Base-by-base conservation (phyloP, 805 yeast genomes). In the Wickerhamomyces bovis region DNA sequence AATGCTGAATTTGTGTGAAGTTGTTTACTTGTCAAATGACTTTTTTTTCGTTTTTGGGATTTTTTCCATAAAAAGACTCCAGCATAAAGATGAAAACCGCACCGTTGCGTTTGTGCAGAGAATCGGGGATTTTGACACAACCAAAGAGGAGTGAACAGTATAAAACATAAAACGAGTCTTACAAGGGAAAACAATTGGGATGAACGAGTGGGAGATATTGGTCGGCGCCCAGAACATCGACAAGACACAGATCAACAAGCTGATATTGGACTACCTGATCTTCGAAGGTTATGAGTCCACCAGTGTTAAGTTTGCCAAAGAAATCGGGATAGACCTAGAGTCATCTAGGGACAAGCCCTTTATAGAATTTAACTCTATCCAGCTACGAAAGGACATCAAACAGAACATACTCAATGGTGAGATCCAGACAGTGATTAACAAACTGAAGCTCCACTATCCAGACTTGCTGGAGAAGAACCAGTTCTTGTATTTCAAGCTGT, bases 271-370 rank as follows among this genome's bases (percentile, higher is more conserved):
- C 66, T 87, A 85, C 63, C 75, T 89, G 50, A 77, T 89, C 13
- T 78, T 80, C 44, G 90, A 87, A 65, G 95, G 94, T 0, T 83
- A 85, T 60, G 81, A 81, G 49, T 74, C 80, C 13, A 81, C 95
- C 0, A 85, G 88, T 2, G 48, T 67, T 31, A 65, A 66, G 47
- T 66, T 72, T 53, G 49, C 60, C 42, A 30, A 58, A 15, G 57
- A 60, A 31, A 62, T 69, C 26, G 65, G 63, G 10, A 30, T 53
- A 19, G 43, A 54, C 9, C 57, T 67, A 41, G 52, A 58, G 4
- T 16, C 22, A 6, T 13, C 31, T 20, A 10, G 39, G 30, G 35
- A 41, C 12, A 16, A 31, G 16, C 26, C 8, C 16, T 43, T 61
- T 7, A 44, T 55, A 33, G 85, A 83, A 6, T 66, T 74, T 46